Evolutionary conservation across 2,329 filamentous ascomycete genomes (phyloP), one percentile per base, ranked within the genome.

Genomic region (Penicillium corylophilum): DNA sequence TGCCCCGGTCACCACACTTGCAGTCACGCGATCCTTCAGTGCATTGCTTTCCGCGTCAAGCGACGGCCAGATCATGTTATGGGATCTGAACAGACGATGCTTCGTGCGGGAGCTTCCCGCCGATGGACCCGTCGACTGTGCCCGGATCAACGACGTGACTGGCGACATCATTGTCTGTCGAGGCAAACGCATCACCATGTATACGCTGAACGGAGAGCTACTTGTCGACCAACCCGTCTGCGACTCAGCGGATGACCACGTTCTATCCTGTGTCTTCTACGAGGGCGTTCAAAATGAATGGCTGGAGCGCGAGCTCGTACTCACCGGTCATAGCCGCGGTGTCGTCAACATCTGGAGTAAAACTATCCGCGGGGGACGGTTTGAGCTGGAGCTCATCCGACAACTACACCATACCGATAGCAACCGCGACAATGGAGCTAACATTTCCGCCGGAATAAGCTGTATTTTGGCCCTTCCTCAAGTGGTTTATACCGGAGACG

Each of bases 281-380:
- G 92, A 97, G 69, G 93, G 93, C 0, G 82, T 85, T 0, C 88
- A 87, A 2, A 94, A 91, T 62, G 94, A 97, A 72, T 97, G 92
- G 90, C 79, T 96, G 3, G 90, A 95, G 72, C 86, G 87, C 48
- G 86, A 87, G 54, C 78, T 99, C 39, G 77, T 97, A 33, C 92
- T 99, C 58, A 97, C 93, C 0, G 94, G 94, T 0, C 94, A 97
- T 68, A 80, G 83, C 57, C 79, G 86, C 46, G 94, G 94, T 0
- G 80, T 91, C 13, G 92, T 95, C 29, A 95, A 95, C 75, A 76
- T 85, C 26, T 86, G 83, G 80, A 77, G 78, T 58, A 79, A 84
- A 57, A 73, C 72, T 2, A 77, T 85, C 13, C 73, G 77, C 29
- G 76, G 78, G 41, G 88, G 87, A 2, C 81, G 76, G 43, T 97